Conservation (phyloP, 139 green algal species). For the Volvox africanus region DNA sequence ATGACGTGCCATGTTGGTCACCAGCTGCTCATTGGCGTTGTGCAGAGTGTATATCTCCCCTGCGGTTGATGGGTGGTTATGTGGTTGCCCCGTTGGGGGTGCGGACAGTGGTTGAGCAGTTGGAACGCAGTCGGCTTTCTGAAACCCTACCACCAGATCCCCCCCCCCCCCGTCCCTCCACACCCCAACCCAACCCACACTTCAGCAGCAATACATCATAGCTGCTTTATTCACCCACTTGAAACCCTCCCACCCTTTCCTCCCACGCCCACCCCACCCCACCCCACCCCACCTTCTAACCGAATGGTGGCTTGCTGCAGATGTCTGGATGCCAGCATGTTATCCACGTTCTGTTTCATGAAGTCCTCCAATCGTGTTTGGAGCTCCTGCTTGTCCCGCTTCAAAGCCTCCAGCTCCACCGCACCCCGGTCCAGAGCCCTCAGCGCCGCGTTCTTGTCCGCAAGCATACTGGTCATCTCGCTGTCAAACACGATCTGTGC, state of each 20-base stretch:
- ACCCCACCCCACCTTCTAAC: conserved; percentile 37
- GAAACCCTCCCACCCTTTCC: too few species aligned
- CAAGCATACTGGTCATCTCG: conserved; percentile 30
- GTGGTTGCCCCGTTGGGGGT: not conserved
- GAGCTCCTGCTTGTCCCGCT: conserved; percentile 47
- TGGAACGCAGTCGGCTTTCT: not conserved
- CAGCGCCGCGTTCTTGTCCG: conserved; percentile 42
- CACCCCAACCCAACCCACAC: too few species aligned
- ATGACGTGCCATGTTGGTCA: conserved; percentile 42
- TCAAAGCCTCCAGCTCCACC: conserved; percentile 42
- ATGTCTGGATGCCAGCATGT: conserved; percentile 49
- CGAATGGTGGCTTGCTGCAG: conserved; percentile 9
- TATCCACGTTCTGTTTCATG: conserved; percentile 51
- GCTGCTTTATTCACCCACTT: too few species aligned
- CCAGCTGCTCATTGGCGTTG: conserved; percentile 44
- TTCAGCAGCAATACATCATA: too few species aligned
- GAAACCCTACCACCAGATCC: too few species aligned
- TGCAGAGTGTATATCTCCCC: conserved; percentile 41
- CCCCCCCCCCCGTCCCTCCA: too few species aligned
- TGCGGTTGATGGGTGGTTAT: not conserved
- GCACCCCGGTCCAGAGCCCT: conserved; percentile 29
- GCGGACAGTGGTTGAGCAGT: not conserved
- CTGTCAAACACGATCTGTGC: conserved; percentile 42
- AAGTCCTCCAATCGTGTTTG: conserved; percentile 31
- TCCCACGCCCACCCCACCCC: too few species aligned